These are phyloP conservation scores for Allantophomopsis lycopodina DNA, from an alignment of 2,329 filamentous ascomycete genomes.

Conservation along the genomic window DNA sequence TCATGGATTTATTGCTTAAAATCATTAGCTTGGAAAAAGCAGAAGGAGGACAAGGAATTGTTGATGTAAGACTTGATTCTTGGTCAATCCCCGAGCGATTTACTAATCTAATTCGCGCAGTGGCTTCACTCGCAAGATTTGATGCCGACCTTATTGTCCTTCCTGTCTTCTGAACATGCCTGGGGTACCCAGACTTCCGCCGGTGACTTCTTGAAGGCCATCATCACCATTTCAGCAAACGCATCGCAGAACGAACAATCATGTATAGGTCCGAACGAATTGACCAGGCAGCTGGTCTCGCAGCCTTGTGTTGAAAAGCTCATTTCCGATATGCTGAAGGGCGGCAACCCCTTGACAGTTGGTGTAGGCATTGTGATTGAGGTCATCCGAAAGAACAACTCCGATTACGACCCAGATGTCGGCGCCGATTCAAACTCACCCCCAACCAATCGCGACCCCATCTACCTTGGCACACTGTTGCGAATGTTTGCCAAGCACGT, in stretches of 20 bases:
- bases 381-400: slow-evolving; percentile 98
- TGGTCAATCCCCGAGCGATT: neutral
- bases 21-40: slow-evolving; percentile 93
- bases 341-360: slow-evolving; percentile 88
- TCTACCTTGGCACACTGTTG: slow-evolving; percentile 84
- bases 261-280: slow-evolving; percentile 95
- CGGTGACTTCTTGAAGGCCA: slow-evolving; percentile 94
- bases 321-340: slow-evolving; percentile 83
- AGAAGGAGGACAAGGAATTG: slow-evolving; percentile 81
- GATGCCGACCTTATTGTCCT: slow-evolving; percentile 75
- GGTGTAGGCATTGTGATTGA: slow-evolving; percentile 97
- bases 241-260: slow-evolving; percentile 96
- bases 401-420: slow-evolving; percentile 92
- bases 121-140: slow-evolving; percentile 88
- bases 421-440: slow-evolving; percentile 65
- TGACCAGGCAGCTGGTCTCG: slow-evolving; percentile 90
- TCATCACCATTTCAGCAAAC: slow-evolving; percentile 97
- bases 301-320: slow-evolving; percentile 69
- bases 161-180: slow-evolving; percentile 71
- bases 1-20: slow-evolving; percentile 94
- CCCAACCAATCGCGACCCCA: slow-evolving; percentile 80
- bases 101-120: slow-evolving; percentile 28
- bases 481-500: slow-evolving; percentile 83
- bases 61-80: slow-evolving; percentile 56
- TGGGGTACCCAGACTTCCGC: slow-evolving; percentile 92